Evolutionary conservation across 495 filamentous ascomycete genomes (phyloP).

Genomic region (Apiosordaria backusii): DNA sequence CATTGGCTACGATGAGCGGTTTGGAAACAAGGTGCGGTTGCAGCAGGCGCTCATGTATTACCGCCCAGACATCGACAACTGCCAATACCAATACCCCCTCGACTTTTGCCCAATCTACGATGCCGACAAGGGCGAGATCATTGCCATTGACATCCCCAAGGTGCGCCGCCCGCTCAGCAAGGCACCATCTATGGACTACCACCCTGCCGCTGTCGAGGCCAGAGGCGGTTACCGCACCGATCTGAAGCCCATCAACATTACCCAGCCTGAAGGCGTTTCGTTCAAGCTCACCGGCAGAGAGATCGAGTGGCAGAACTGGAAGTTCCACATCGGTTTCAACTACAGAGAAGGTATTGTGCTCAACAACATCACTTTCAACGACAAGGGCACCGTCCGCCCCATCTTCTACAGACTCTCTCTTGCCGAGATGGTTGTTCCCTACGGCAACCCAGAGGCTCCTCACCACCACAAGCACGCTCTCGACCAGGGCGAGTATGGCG

Average conservation of each 20-base stretch:
- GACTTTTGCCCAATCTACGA: conserved; percentile 96
- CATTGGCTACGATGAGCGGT: conserved; percentile 91
- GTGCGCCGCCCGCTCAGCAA: conserved; percentile 75
- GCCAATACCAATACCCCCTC: conserved; percentile 85
- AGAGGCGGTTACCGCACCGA: conserved; percentile 75
- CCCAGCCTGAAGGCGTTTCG: conserved; percentile 89
- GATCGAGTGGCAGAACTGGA: conserved; percentile 96
- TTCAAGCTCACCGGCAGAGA: conserved; percentile 75
- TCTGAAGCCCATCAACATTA: conserved; percentile 91
- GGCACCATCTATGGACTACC: conserved; percentile 73
- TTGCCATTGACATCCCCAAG: conserved; percentile 85
- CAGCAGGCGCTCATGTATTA: conserved; percentile 98
- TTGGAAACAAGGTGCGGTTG: conserved; percentile 72
- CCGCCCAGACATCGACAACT: conserved; percentile 78
- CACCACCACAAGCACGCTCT: conserved; percentile 95
- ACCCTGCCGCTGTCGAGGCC: conserved; percentile 66
- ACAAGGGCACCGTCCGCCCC: conserved; percentile 74
- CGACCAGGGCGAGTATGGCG: conserved; percentile 90
- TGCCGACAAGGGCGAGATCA: conserved; percentile 74
- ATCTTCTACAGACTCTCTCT: conserved; percentile 91
- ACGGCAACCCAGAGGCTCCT: conserved; percentile 88
- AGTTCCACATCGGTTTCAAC: conserved; percentile 91
- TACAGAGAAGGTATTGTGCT: conserved; percentile 92
- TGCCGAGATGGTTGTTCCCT: conserved; percentile 95
- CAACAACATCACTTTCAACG: conserved; percentile 87